phyloP scores from a whole-genome alignment of 2,329 filamentous ascomycete species.

The Fusarium miscanthi region DNA sequence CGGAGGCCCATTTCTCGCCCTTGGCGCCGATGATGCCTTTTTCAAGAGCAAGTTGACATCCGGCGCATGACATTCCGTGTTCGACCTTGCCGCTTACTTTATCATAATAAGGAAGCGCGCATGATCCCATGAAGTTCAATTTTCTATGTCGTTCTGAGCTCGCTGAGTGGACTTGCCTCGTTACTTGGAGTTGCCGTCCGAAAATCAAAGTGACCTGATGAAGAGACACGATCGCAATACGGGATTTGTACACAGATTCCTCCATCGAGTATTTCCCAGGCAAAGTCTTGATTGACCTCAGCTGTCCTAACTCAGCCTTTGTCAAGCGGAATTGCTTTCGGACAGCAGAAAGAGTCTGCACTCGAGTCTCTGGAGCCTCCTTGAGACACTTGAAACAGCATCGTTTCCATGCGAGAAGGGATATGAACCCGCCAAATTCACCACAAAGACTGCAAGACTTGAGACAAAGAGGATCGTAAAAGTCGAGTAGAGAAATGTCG shows the following conservation, averaged over 20 bases:
- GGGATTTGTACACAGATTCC: not conserved
- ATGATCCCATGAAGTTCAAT: not conserved
- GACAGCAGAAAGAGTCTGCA: not conserved
- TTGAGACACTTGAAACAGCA: slow-evolving; percentile 48
- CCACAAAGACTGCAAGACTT: slow-evolving; percentile 45
- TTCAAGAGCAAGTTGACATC: slow-evolving; percentile 1
- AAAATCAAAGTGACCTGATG: not conserved
- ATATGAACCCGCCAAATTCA: slow-evolving; percentile 43
- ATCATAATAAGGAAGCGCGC: not conserved
- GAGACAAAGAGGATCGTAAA: slow-evolving; percentile 45
- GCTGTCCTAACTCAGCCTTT: accelerated
- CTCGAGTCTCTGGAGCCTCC: not conserved
- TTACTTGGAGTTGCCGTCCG: accelerated
- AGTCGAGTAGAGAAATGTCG: slow-evolving; percentile 41
- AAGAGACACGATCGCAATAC: not conserved
- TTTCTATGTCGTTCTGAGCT: not conserved
- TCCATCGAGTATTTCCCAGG: not conserved
- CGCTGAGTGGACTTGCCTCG: not conserved
- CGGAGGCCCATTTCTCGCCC: not conserved
- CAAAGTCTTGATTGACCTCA: not conserved
- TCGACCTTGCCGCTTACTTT: not conserved
- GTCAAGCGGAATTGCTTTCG: not conserved
- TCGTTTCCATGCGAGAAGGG: slow-evolving; percentile 44
- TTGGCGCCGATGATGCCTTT: not conserved
- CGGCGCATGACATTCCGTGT: not conserved